Evolutionary conservation across 352 stramenopile species (phyloP), one percentile per base, ranked within the genome.

Genomic region (Globisporangium rhizosaccharum): DNA sequence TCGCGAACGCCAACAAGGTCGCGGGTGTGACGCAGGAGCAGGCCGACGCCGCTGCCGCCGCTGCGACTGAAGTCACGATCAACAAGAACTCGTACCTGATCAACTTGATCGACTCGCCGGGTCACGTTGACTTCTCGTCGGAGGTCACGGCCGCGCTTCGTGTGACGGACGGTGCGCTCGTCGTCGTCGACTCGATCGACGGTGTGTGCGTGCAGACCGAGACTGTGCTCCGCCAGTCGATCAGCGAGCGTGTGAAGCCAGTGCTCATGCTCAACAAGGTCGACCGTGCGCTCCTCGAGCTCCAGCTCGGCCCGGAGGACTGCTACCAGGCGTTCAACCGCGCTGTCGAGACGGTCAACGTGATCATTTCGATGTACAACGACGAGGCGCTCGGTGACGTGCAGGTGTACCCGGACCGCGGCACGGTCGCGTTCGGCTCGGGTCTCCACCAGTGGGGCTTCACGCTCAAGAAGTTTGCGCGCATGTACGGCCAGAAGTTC

Each of bases 181-280:
- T 99, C 49, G 97, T 99, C 53, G 97, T 99, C 20, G 98, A 99
- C 82, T 98, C 89, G 60, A 98, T 99, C 74, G 97, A 99, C 71
- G 98, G 98, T 73, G 97, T 99, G 47, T 99, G 96, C 68, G 97
- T 99, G 51, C 97, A 99, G 78, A 99, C 98, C 51, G 97, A 99
- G 78, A 99, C 97, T 26, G 97, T 99, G 67, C 81, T 99, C 53
- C 96, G 97, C 73, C 97, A 99, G 84, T 94, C 97, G 44, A 98
- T 99, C 75, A 74, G 75, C 57, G 97, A 99, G 79, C 93, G 96
- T 78, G 97, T 99, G 51, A 96, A 95, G 71, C 97, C 97, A 39
- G 94, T 99, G 73, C 91, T 99, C 39, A 99, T 99, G 97, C 92
- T 99, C 47, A 99, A 99, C 95, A 99, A 99, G 87, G 95, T 99